Base-by-base conservation (phyloP, 345 rosid genomes). In the Rhodamnia argentea region DNA sequence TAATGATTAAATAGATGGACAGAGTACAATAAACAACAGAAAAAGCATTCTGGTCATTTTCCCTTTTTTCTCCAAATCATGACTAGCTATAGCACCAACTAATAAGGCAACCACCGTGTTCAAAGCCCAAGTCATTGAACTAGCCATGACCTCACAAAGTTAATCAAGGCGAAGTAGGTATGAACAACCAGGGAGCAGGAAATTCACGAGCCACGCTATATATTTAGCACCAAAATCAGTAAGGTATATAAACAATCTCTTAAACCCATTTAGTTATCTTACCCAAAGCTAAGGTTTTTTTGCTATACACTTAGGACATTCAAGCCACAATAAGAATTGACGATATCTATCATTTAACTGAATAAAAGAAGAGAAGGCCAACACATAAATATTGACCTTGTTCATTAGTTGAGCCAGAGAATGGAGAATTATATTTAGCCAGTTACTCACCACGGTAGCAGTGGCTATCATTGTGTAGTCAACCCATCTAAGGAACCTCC, bases 401-500 rank as follows among this genome's bases (percentile, higher is more conserved):
- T 70, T 70, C 78, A 70, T 70, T 32, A 64, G 78, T 64, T 32
- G 24, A 16, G 44, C 3, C 78, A 32, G 24, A 64, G 78, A 16
- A 32, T 16, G 44, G 24, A 9, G 44, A 32, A 51, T 86, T 6
- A 24, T 18, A 13, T 60, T 26, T 40, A 20, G 51, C 52, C 11
- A 4, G 85, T 32, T 47, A 87, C 96, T 90, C 89, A 95, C 99
- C 62, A 96, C 89, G 15, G 98, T 92, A 56, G 99, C 90, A 51
- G 99, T 90, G 86, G 99, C 99, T 62, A 96, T 97, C 99, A 95
- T 96, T 42, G 99, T 92, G 90, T 95, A 96, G 91, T 96, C 99
- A 83, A 91, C 87, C 99, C 99, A 97, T 93, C 96, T 93, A 60
- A 97, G 84, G 85, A 92, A 97, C 87, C 91, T 95, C 90, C 98